Evolutionary conservation across 805 yeast genomes (phyloP), one percentile per base, ranked within the genome.

Genomic region (Diddensiella transvaalensis): DNA sequence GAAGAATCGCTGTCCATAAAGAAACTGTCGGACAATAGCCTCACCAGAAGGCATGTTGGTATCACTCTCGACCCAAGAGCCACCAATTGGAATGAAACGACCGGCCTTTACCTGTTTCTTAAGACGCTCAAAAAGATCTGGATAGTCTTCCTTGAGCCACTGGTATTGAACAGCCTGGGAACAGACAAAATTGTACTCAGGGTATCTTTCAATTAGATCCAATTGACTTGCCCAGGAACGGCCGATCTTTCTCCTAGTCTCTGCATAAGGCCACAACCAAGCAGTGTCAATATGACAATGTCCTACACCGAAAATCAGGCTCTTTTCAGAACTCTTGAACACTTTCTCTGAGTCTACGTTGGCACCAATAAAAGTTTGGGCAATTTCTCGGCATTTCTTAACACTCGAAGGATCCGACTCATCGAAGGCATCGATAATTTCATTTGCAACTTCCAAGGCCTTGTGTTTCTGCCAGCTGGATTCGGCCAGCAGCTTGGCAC

Each of bases 231-330:
- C 81, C 98, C 98, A 91, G 3, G 96, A 87, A 55, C 99, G 77
- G 2, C 90, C 96, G 51, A 91, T 80, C 64, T 91, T 91, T 47
- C 98, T 78, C 58, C 87, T 82, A 1, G 98, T 88, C 65, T 93
- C 97, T 2, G 96, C 97, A 72, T 86, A 91, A 13, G 97, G 98
- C 99, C 99, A 91, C 50, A 89, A 73, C 99, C 99, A 91, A 17
- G 98, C 98, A 18, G 98, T 91, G 62, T 91, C 99, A 57, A 90
- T 90, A 65, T 90, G 98, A 65, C 98, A 93, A 63, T 93, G 87
- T 39, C 99, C 99, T 54, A 93, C 76, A 2, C 42, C 47, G 48
- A 74, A 71, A 0, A 89, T 96, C 11, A 32, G 13, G 22, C 41
- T 26, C 35, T 40, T 29, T 22, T 33, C 46, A 10, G 22, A 15